These are phyloP conservation scores for Peronospora belbahrii DNA, from an alignment of 352 stramenopile genomes.

Conservation along the genomic window DNA sequence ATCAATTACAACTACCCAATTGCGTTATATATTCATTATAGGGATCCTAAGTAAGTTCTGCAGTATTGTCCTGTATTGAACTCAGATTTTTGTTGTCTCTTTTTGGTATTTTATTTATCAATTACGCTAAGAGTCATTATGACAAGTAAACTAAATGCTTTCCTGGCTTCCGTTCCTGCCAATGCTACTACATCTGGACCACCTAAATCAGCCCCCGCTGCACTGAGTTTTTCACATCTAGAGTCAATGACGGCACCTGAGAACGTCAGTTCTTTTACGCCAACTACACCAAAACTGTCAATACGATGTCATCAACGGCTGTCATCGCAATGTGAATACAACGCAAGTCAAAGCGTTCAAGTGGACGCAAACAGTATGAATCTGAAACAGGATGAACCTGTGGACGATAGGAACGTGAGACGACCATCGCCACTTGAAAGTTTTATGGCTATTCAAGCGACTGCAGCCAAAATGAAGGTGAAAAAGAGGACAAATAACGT, in stretches of 20 bases:
- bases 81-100: too few relatives aligned
- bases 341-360: constrained; percentile 21
- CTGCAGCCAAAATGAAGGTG: constrained; percentile 11
- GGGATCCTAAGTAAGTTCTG: too few relatives aligned
- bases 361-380: constrained; percentile 21
- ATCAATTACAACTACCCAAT: too few relatives aligned
- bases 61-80: too few relatives aligned
- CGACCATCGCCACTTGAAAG: constrained; percentile 18
- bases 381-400: constrained; percentile 17
- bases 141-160: constrained; percentile 69
- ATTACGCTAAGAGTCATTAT: too few relatives aligned
- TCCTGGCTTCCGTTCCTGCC: constrained; percentile 58
- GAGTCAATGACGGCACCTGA: constrained; percentile 14
- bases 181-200: constrained; percentile 41
- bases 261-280: constrained; percentile 4
- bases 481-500: constrained; percentile 8
- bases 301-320: constrained; percentile 19
- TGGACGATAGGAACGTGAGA: constrained; percentile 7
- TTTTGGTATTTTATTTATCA: too few relatives aligned
- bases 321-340: constrained; percentile 16
- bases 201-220: constrained; percentile 18
- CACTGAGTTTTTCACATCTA: constrained; percentile 23
- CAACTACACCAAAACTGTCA: constrained; percentile 38
- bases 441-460: constrained; percentile 24
- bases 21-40: too few relatives aligned